Evolutionary conservation across 169 alveolate species (phyloP).

Genomic region (Plasmodium billcollinsi): DNA sequence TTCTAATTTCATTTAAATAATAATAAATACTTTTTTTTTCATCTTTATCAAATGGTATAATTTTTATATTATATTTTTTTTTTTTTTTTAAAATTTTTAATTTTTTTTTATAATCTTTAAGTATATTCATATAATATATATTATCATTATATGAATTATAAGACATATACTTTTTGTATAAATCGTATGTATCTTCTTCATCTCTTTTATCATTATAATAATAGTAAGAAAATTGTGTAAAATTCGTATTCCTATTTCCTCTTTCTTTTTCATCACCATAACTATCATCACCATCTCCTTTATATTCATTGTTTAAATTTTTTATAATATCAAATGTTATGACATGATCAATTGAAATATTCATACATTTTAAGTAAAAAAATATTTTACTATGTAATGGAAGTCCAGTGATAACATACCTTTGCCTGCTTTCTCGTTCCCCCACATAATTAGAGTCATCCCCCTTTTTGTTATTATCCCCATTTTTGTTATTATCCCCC

Average conservation of each 20-base stretch:
- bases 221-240: no score
- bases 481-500: neutral
- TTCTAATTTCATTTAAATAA: conserved; percentile 30
- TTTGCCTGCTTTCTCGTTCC: neutral
- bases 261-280: neutral
- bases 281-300: neutral
- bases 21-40: neutral
- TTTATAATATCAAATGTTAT: conserved; percentile 35
- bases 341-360: conserved; percentile 22
- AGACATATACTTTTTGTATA: no score
- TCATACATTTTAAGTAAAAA: conserved; percentile 27
- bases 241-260: no score
- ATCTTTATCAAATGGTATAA: conserved; percentile 1
- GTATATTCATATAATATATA: conserved; percentile 16
- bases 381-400: conserved; percentile 36
- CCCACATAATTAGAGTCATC: neutral
- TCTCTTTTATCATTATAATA: no score
- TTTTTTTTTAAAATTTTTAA: conserved; percentile 10
- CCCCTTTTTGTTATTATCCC: neutral
- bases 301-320: neutral
- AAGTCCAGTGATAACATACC: conserved; percentile 34
- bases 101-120: conserved; percentile 16
- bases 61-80: conserved; percentile 6
- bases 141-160: no score
- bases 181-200: no score